Base-by-base conservation (phyloP, 2,329 filamentous ascomycete species). In the Neocatenulostroma microsporum region DNA sequence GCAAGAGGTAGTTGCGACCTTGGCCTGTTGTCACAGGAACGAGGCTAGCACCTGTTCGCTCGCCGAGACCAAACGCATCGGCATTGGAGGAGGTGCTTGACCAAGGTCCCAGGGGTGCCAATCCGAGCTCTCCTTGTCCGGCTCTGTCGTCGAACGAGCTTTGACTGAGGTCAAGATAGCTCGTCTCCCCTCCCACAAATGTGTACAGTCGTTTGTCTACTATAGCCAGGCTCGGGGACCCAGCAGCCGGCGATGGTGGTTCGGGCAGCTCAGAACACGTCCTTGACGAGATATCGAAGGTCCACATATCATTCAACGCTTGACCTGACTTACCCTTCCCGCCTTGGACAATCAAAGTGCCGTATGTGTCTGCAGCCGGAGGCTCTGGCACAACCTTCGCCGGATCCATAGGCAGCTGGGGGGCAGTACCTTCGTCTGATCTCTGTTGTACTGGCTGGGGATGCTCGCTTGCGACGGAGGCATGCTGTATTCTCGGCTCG, bases 281-380 rank as follows among this genome's bases (percentile, higher is more conserved):
- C 4, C 63, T 58, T 3, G 62, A 60, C 17, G 36, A 27, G 25
- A 42, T 31, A 24, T 42, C 33, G 36, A 42, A 42, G 57, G 56
- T 26, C 62, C 73, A 72, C 7, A 65, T 63, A 43, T 76, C 73
- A 7, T 57, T 61, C 7, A 62, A 42, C 2, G 58, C 46, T 9
- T 42, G 44, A 6, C 44, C 54, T 1, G 40, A 35, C 2, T 46
- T 45, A 5, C 55, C 53, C 5, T 49, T 55, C 3, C 73, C 73
- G 15, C 71, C 72, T 29, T 71, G 58, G 0, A 76, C 53, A 30
- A 76, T 60, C 6, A 77, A 52, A 3, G 72, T 69, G 29, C 70
- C 68, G 54, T 70, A 69, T 1, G 59, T 52, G 36, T 61, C 56
- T 3, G 55, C 36, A 4, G 53, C 54, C 3, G 62, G 52, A 2